Evolutionary conservation across 2,329 filamentous ascomycete genomes (phyloP), one percentile per base, ranked within the genome.

Genomic region (Clathrospora elynae): DNA sequence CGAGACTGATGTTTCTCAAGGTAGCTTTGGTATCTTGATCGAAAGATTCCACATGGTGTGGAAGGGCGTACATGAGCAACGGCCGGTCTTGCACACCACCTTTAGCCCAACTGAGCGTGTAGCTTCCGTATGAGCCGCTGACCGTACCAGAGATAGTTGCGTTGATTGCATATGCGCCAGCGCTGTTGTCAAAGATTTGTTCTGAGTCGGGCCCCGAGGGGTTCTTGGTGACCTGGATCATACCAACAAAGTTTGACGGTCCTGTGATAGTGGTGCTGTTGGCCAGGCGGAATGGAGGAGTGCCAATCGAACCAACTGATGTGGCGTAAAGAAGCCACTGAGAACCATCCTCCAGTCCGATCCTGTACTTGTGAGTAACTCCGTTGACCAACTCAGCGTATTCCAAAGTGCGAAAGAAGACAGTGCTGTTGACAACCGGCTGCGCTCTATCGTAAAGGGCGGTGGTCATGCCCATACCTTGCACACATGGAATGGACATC

Each of bases 391-490:
- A 35, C 6, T 47, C 56, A 14, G 58, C 49, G 23, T 58, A 67
- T n/a, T 62, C 45, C 7, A 96, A 76, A 14, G 78, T 84, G 46
- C 79, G 78, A 75, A 93, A 95, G 56, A 86, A 87, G 1, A 95
- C 81, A 1, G 84, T 84, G 24, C 85, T 87, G 56, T 88, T 83
- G 24, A 97, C 76, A 2, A 85, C 60, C 1, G 92, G 92, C 10
- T 82, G 84, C 0, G 83, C 77, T 17, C 81, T 82, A 42, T 78
- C 79, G 70, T 92, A 97, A 18, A 88, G 68, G 1, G 78, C 90
- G 3, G 91, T 96, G 13, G 95, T 77, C 57, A 90, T 93, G 0
- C 84, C 88, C 83, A 95, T 93, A 12, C 93, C 93, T 64, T 97
- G 92, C 0, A 95, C 84, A 6, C 96, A 66, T 0, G 91, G 90